phyloP scores from a whole-genome alignment of 306 rosid genomes.

The Amphicarpaea edgeworthii region DNA sequence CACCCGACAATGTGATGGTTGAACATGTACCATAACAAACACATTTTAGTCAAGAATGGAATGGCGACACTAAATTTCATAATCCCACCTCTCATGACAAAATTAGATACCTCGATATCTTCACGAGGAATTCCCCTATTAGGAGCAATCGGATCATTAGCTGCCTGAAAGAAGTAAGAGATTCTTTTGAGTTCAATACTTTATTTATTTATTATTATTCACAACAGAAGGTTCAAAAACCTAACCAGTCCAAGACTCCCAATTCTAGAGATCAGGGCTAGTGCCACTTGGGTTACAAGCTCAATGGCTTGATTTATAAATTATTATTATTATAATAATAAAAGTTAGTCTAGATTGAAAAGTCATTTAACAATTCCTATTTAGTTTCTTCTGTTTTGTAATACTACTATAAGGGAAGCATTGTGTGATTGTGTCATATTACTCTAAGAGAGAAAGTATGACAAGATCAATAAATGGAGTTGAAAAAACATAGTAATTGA shows the following conservation, averaged over 20 bases:
- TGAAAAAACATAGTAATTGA: constrained; percentile 5
- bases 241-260: not conserved
- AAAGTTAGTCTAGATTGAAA: not conserved
- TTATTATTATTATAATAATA: constrained; percentile 10
- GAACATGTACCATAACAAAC: not conserved
- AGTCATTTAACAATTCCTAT: constrained; percentile 17
- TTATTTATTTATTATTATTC: not conserved
- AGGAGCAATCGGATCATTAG: constrained; percentile 95
- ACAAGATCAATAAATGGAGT: constrained; percentile 13
- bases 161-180: constrained; percentile 70
- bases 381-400: constrained; percentile 19
- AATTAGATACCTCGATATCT: constrained; percentile 77
- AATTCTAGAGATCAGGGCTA: not conserved
- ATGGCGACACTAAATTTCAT: constrained; percentile 27
- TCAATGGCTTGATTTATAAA: not conserved
- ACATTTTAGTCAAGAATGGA: constrained; percentile 26
- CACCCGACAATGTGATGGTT: constrained; percentile 20
- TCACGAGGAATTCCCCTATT: constrained; percentile 84
- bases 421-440: not conserved
- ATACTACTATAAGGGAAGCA: not conserved
- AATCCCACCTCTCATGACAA: not conserved
- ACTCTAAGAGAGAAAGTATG: not conserved
- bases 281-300: constrained; percentile 2
- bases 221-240: not conserved
- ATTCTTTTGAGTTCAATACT: constrained; percentile 24